Percentiles rank a stretch among this genome's conserved stretches.
Conservation (phyloP, 192 early-diverging fungal genomes). For the Endogone sp. region DNA sequence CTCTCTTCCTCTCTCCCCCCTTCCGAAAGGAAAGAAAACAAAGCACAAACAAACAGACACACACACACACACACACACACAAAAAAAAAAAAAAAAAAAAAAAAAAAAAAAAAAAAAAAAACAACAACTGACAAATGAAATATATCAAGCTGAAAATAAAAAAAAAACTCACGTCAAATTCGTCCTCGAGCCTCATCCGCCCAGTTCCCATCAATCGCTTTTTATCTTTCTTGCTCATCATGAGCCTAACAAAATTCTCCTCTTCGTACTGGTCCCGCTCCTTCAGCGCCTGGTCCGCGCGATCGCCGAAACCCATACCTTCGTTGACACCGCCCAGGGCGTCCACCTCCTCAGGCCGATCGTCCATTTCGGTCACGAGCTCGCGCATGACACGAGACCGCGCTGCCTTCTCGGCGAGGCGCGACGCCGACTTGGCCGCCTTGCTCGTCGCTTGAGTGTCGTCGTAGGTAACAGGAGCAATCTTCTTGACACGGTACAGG, state of each 20-base stretch:
- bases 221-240: slow-evolving; percentile 71
- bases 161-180: slow-evolving; percentile 68
- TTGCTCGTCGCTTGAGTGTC: slow-evolving; percentile 51
- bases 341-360: slow-evolving; percentile 76
- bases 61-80: no score
- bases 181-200: slow-evolving; percentile 68
- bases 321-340: slow-evolving; percentile 70
- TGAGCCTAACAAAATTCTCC: slow-evolving; percentile 80
- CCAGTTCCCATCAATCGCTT: slow-evolving; percentile 53
- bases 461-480: slow-evolving; percentile 83
- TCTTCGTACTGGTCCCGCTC: slow-evolving; percentile 82
- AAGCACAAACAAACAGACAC: no score
- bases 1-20: no score
- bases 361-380: slow-evolving; percentile 76
- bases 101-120: slow-evolving; percentile 1
- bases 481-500: slow-evolving; percentile 83
- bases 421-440: slow-evolving; percentile 56
- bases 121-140: not conserved
- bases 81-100: no score
- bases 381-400: slow-evolving; percentile 84
- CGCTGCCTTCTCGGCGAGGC: slow-evolving; percentile 63
- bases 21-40: no score
- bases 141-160: not conserved
- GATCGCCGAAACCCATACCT: slow-evolving; percentile 53
- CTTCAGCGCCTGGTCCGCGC: slow-evolving; percentile 50